Evolutionary conservation across 441 rosid genomes (phyloP).

Genomic region (Breynia disticha): DNA sequence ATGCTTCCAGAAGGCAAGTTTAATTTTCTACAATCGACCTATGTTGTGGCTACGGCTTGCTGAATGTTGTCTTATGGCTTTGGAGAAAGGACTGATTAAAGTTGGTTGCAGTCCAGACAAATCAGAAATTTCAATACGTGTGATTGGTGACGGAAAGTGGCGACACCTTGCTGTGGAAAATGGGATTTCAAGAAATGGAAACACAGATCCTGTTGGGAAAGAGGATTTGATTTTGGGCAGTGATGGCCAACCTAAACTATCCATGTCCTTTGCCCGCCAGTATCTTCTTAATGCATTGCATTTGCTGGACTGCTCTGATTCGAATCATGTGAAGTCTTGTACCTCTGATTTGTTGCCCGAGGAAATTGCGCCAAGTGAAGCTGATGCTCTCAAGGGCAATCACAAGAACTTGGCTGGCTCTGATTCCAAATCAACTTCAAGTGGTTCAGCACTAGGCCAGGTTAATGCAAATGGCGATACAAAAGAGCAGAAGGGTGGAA

Average conservation of each 20-base stretch:
- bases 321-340: conserved; percentile 23
- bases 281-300: conserved; percentile 68
- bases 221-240: conserved; percentile 25
- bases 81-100: conserved; percentile 59
- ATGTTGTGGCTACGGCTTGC: conserved; percentile 91
- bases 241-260: conserved; percentile 58
- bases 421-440: conserved; percentile 33
- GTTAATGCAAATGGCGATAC: conserved; percentile 52
- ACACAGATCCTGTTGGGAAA: conserved; percentile 27
- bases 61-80: conserved; percentile 90
- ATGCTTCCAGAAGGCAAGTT: conserved; percentile 74
- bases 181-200: conserved; percentile 32
- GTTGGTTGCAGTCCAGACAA: conserved; percentile 27
- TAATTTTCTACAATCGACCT: conserved; percentile 55
- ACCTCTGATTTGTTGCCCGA: conserved; percentile 30
- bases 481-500: conserved; percentile 63
- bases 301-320: conserved; percentile 40
- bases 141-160: conserved; percentile 90
- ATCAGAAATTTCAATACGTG: conserved; percentile 51
- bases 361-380: conserved; percentile 39
- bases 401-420: conserved; percentile 24
- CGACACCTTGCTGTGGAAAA: conserved; percentile 61
- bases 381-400: conserved; percentile 26
- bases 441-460: conserved; percentile 23
- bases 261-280: conserved; percentile 65